Base-by-base conservation (phyloP, 768 basidiomycete species). In the Lactarius trivialis region DNA sequence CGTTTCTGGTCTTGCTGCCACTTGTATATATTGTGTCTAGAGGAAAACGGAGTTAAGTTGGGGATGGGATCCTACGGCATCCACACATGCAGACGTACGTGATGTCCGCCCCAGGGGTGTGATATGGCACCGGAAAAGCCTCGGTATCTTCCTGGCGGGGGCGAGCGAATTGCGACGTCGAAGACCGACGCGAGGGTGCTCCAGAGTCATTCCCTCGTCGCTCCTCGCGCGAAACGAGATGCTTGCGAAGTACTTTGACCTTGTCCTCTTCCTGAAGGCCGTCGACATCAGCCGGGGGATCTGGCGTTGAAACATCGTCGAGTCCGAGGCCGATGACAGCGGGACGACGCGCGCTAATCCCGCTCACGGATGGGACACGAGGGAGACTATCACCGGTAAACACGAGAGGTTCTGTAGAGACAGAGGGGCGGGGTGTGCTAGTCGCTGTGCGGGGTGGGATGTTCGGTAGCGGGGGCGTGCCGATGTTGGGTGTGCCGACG, bases 11-110 rank as follows among this genome's bases (percentile, higher is more conserved):
- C 88, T 17, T 84, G 79, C 65, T 94, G 89, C 89, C 93, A 98
- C 75, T 97, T 98, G 79, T 97, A 98, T 43, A 98, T 89, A 65
- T 87, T 87, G 70, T 96, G 93, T 19, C 89, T 90, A 65, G 34
- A 6, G 1, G 51, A 28, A 1, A 50, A 14, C 30, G 32, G 30
- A 7, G 1, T 54, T 28, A 39, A 3, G 12, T 21, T 12, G 45
- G 24, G 43, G n/a, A 12, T 12, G 11, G 11, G 49, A 54, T 37
- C 24, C 21, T 32, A n/a, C 55, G 2, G 4, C 21, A 24, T 36
- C 2, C 15, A 5, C 15, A 5, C 2, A 21, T 26, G 21, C 24
- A 56, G 49, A 82, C 92, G 78, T 78, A 94, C 92, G 94, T 97
- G 64, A 95, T 85, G 70, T 97, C 94, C 30, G 89, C 93, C 34